Evolutionary conservation across 2,329 filamentous ascomycete species (phyloP).

Genomic region (Fusarium concolor): DNA sequence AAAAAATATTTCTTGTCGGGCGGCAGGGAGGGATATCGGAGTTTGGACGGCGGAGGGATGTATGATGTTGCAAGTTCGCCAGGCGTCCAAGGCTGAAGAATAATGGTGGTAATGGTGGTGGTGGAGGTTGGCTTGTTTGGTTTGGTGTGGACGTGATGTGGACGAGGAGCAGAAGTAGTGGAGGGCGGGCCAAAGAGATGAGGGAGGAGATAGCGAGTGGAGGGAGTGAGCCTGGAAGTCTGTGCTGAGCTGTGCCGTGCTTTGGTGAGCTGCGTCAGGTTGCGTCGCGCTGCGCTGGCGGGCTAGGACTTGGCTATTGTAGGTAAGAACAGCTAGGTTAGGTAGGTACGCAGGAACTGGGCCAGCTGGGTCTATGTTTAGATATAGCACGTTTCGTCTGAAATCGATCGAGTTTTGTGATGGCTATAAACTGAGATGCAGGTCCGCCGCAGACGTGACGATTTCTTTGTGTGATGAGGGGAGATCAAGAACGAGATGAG

Average conservation of each 20-base stretch:
- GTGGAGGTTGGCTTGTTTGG: constrained; percentile 13
- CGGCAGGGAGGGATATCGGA: constrained; percentile 22
- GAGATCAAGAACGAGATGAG: constrained; percentile 28
- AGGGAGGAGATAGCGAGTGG: constrained; percentile 38
- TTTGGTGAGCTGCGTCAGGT: constrained; percentile 6
- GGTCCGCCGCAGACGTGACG: constrained; percentile 10
- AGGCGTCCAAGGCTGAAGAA: constrained; percentile 39
- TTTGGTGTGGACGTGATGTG: constrained; percentile 22
- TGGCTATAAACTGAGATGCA: constrained; percentile 4
- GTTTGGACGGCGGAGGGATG: constrained; percentile 21
- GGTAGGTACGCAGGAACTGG: background rate
- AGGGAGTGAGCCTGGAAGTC: constrained; percentile 34
- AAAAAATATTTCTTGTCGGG: constrained; percentile 22
- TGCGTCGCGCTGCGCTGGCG: constrained; percentile 16
- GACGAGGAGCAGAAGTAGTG: constrained; percentile 20
- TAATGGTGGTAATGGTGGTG: constrained; percentile 19
- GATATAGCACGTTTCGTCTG: background rate
- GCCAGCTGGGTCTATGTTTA: background rate
- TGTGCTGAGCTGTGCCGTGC: constrained; percentile 27
- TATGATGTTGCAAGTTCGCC: constrained; percentile 34
- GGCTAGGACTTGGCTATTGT: constrained; percentile 1
- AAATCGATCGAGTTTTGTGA: background rate
- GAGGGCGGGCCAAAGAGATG: constrained; percentile 38
- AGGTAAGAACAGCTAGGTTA: constrained; percentile 1
- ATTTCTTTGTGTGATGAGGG: constrained; percentile 13